A percentile compares a stretch with the other conserved stretches of the same genome.
These are phyloP conservation scores for Talaromyces pinophilus DNA, from an alignment of 2,329 filamentous ascomycete genomes.

Conservation along the genomic window DNA sequence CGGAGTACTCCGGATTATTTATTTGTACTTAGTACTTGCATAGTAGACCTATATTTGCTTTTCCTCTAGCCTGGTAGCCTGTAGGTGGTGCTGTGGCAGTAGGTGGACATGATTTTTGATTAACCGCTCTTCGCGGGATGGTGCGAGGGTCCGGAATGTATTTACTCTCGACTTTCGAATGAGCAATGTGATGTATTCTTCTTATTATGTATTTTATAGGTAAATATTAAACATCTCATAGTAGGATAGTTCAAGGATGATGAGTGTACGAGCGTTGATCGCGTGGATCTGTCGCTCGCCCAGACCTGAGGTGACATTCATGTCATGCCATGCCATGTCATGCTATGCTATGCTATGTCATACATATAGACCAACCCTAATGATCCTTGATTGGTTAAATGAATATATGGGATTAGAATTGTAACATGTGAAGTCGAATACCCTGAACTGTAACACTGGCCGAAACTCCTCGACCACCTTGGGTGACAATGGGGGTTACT, in stretches of 20 bases:
- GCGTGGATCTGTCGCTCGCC: background rate
- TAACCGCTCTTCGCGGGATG: conserved; percentile 9
- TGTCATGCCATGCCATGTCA: background rate
- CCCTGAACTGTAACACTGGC: background rate
- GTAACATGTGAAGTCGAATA: background rate
- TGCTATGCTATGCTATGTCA: background rate
- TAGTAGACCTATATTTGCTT: background rate
- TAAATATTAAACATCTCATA: background rate
- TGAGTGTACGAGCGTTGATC: background rate
- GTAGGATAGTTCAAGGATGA: background rate
- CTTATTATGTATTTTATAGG: background rate
- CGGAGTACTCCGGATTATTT: background rate
- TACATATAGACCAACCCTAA: background rate
- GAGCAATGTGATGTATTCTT: background rate
- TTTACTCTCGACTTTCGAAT: background rate
- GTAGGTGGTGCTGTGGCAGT: background rate
- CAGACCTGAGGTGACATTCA: background rate
- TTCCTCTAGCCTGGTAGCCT: background rate
- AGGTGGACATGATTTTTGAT: background rate
- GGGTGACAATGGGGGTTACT: background rate
- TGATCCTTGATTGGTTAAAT: background rate
- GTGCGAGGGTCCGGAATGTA: background rate
- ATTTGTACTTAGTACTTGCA: background rate
- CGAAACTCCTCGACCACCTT: background rate
- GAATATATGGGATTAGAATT: too few species aligned